Evolutionary conservation across 2,329 filamentous ascomycete species (phyloP).

Genomic region (Alternaria arbusti): DNA sequence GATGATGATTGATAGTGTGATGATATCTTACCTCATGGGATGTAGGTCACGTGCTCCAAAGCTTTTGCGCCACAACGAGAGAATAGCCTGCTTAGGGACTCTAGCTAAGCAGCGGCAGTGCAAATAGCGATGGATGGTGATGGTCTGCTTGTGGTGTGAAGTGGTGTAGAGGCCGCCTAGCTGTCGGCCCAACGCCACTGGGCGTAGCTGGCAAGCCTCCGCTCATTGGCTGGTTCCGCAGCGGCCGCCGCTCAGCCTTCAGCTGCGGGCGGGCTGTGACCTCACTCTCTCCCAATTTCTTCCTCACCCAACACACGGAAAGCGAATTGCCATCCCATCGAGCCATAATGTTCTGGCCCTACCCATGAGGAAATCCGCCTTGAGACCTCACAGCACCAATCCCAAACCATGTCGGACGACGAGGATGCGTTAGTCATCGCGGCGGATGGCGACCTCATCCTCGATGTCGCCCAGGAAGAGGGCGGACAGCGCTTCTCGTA

Average conservation of each 20-base stretch:
- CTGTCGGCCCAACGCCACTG: constrained; percentile 2
- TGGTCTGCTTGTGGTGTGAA: not conserved
- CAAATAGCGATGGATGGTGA: not conserved
- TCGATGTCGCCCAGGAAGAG: constrained; percentile 71
- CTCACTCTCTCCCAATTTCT: constrained; percentile 1
- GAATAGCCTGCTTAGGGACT: not conserved
- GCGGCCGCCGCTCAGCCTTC: constrained; percentile 2
- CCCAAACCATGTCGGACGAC: constrained; percentile 32
- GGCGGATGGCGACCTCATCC: constrained; percentile 67
- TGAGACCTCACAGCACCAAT: constrained; percentile 2
- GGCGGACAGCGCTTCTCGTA: constrained; percentile 63
- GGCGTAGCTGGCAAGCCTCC: not conserved
- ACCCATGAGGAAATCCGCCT: constrained; percentile 51
- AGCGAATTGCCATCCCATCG: constrained; percentile 17
- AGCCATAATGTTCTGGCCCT: constrained; percentile 57
- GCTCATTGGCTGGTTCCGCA: constrained; percentile 7
- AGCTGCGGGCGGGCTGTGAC: constrained; percentile 14
- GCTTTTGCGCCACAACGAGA: not conserved
- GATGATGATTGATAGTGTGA: not conserved
- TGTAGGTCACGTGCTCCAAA: not conserved
- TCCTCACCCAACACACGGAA: constrained; percentile 7
- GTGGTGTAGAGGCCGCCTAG: constrained; percentile 1
- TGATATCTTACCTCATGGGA: not conserved
- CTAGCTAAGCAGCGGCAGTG: not conserved
- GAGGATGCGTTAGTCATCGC: constrained; percentile 59